These are phyloP conservation scores for Starmerella powellii DNA, from an alignment of 805 yeast species.

Conservation along the genomic window DNA sequence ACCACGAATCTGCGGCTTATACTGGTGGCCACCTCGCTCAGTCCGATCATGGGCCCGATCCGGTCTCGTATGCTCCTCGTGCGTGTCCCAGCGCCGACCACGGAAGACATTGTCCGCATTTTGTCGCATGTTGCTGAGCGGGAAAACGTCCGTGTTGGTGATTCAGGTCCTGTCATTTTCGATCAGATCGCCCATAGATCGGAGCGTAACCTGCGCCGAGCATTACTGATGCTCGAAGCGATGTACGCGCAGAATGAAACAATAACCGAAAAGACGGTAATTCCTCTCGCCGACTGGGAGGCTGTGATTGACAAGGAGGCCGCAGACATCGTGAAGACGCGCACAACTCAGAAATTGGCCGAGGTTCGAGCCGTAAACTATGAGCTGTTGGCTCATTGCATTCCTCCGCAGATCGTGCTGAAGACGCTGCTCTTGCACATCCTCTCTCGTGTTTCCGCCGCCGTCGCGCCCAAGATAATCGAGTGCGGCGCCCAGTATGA, in stretches of 20 bases:
- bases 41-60: constrained; percentile 86
- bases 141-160: constrained; percentile 38
- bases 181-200: constrained; percentile 42
- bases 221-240: constrained; percentile 72
- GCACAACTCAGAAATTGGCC: constrained; percentile 41
- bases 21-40: constrained; percentile 76
- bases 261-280: constrained; percentile 33
- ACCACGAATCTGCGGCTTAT: constrained; percentile 76
- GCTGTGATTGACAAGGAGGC: constrained; percentile 61
- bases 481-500: constrained; percentile 53
- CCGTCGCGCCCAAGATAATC: constrained; percentile 31
- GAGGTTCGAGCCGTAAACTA: constrained; percentile 56
- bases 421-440: constrained; percentile 40
- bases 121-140: constrained; percentile 43
- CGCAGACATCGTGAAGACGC: constrained; percentile 42
- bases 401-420: constrained; percentile 73
- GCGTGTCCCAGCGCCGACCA: constrained; percentile 73
- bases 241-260: constrained; percentile 33
- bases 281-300: constrained; percentile 81
- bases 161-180: constrained; percentile 35
- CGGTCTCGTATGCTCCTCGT: constrained; percentile 81
- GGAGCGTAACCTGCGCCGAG: constrained; percentile 64
- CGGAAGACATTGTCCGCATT: constrained; percentile 44
- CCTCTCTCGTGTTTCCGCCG: constrained; percentile 23
- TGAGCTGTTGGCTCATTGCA: constrained; percentile 83